Evolutionary conservation across 2,329 filamentous ascomycete species (phyloP).

Genomic region (Clonostachys rosea): DNA sequence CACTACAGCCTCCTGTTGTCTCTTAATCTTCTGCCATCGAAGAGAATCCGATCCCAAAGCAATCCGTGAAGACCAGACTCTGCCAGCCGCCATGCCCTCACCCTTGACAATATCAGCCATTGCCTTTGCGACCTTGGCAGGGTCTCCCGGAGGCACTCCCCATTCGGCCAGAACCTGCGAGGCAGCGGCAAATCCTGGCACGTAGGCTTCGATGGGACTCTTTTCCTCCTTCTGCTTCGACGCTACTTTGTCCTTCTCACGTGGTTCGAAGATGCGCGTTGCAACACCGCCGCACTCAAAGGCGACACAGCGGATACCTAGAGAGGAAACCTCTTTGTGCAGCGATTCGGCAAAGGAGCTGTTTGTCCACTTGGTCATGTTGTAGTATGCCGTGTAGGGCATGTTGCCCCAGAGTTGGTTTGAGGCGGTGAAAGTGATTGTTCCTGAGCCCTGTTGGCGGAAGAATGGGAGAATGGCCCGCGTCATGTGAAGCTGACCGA

Average conservation of each 20-base stretch:
- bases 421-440: constrained; percentile 21
- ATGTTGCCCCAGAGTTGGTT: constrained; percentile 16
- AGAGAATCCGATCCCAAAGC: constrained; percentile 21
- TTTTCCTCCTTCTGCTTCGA: neutral
- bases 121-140: constrained; percentile 10
- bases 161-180: constrained; percentile 9
- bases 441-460: constrained; percentile 12
- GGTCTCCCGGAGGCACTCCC: constrained; percentile 11
- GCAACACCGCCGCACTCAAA: constrained; percentile 23
- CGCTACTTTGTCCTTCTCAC: constrained; percentile 6
- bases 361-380: constrained; percentile 18
- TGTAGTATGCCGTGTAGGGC: constrained; percentile 22
- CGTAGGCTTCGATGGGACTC: constrained; percentile 10
- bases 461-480: constrained; percentile 18
- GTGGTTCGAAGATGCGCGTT: constrained; percentile 17
- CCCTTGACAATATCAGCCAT: constrained; percentile 19
- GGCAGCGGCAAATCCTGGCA: constrained; percentile 6
- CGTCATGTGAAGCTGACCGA: constrained; percentile 17
- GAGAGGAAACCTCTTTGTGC: constrained; percentile 16
- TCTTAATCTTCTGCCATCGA: constrained; percentile 12
- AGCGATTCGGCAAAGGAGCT: constrained; percentile 18
- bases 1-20: constrained; percentile 10
- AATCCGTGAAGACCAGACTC: constrained; percentile 15
- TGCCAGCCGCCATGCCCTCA: constrained; percentile 14
- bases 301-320: constrained; percentile 18